Base-by-base conservation (phyloP, 2,329 filamentous ascomycete genomes). In the Colletotrichum viniferum region DNA sequence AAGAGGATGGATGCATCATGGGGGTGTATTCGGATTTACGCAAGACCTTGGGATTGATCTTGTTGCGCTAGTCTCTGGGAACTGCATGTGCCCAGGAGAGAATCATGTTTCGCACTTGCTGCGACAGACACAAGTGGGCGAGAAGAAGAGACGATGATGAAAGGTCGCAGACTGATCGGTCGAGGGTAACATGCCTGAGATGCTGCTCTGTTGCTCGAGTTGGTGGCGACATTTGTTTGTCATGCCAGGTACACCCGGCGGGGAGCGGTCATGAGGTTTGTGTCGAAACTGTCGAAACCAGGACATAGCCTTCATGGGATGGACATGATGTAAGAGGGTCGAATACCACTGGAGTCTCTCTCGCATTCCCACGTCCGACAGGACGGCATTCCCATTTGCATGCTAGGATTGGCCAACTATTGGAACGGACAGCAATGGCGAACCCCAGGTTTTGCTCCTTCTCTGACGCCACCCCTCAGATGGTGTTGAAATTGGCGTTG, bases 231-330 rank as follows among this genome's bases (percentile, higher is more conserved):
- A 21, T 75, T 75, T 75, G 56, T 32, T 2, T 73, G 55, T 68
- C 69, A 73, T 36, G 69, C 73, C 73, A 68, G 73, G 73, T 36
- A 67, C 56, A 63, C 73, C 73, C 63, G 26, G 73, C 55, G 62
- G 36, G 56, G 34, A 60, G 38, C 13, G 73, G 73, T 75, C 73
- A 73, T 48, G 69, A 75, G 73, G 69, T 63, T 63, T 43, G 52
- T 56, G 43, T 68, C 69, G 73, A 75, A 68, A 75, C 73, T 26
- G 30, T 48, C 63, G 30, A 73, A 61, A 68, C 69, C 21, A 63
- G 62, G 69, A 73, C 38, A 56, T 36, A 30, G 62, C 62, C 72
- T 61, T 36, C 21, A 34, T 34, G 36, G 56, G 55, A 60, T 26
- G 56, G 52, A 66, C 55, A 71, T 28, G 30, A 63, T 55, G 58